These are phyloP conservation scores for Ceratobasidium sp. DNA, from an alignment of 1,284 basidiomycete genomes.

Conservation along the genomic window DNA sequence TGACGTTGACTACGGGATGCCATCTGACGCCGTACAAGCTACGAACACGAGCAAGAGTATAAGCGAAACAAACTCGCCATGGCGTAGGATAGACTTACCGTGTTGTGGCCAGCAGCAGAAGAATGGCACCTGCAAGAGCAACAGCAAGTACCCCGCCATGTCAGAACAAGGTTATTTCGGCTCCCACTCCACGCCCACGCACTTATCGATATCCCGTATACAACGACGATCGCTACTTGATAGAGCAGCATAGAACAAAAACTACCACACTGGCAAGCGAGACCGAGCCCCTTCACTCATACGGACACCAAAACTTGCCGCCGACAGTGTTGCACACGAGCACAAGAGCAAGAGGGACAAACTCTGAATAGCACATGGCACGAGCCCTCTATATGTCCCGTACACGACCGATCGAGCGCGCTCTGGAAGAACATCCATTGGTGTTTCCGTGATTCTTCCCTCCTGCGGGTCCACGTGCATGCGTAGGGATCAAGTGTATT, in stretches of 20 bases:
- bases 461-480: background rate
- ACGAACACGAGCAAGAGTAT: background rate
- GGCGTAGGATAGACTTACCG: background rate
- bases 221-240: conserved; percentile 20
- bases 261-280: conserved; percentile 16
- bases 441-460: background rate
- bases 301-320: conserved; percentile 3
- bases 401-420: background rate
- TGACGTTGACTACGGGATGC: conserved; percentile 30
- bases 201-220: conserved; percentile 34
- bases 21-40: conserved; percentile 25
- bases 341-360: background rate
- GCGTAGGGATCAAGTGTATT: too few relatives aligned
- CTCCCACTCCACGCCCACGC: background rate
- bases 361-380: background rate
- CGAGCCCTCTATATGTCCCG: background rate
- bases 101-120: conserved; percentile 25
- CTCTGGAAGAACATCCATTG: too few relatives aligned
- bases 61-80: background rate
- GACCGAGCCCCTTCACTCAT: conserved; percentile 3
- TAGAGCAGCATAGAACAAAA: conserved; percentile 34
- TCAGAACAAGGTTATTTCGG: background rate
- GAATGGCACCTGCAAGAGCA: background rate
- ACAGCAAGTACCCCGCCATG: background rate
- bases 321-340: too few relatives aligned